Percentiles rank a stretch among this genome's conserved stretches.
phyloP scores from a whole-genome alignment of 106 monocot genomes.

The Triglochin maritima region DNA sequence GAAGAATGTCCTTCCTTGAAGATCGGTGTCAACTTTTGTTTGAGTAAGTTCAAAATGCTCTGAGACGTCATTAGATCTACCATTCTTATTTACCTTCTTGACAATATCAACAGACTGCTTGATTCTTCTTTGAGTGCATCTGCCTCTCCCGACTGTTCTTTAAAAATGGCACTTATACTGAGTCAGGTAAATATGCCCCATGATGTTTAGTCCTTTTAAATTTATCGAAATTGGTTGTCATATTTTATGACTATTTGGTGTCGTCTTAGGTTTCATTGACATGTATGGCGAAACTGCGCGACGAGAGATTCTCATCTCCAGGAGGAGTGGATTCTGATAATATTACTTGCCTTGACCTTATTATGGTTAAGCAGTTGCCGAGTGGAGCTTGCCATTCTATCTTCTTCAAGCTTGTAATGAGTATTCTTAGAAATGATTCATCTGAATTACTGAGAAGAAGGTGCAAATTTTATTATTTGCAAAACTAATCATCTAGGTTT shows the following conservation, averaged over 20 bases:
- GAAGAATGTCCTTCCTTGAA: conserved; percentile 70
- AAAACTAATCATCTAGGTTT: not conserved
- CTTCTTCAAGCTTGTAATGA: conserved; percentile 74
- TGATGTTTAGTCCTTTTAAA: too few relatives aligned
- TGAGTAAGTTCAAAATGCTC: conserved; percentile 39
- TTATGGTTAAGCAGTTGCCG: conserved; percentile 61
- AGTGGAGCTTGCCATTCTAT: conserved; percentile 88
- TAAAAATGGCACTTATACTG: conserved; percentile 78
- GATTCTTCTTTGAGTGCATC: conserved; percentile 75
- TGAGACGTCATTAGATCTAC: not conserved
- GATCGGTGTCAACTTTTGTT: conserved; percentile 73
- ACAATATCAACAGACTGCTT: conserved; percentile 41
- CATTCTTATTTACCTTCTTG: not conserved
- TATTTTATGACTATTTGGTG: not conserved
- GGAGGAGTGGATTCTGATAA: conserved; percentile 62
- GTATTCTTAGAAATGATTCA: conserved; percentile 85
- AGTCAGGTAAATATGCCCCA: conserved; percentile 41
- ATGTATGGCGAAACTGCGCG: conserved; percentile 86
- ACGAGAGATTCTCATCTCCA: conserved; percentile 80
- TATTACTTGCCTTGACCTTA: conserved; percentile 77
- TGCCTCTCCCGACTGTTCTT: conserved; percentile 81
- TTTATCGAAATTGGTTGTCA: not conserved
- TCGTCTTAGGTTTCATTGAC: conserved; percentile 72
- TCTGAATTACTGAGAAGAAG: conserved; percentile 82
- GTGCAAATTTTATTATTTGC: conserved; percentile 24